Evolutionary conservation across 192 early-diverging fungal genomes (phyloP).

Genomic region (Lobosporangium transversale): DNA sequence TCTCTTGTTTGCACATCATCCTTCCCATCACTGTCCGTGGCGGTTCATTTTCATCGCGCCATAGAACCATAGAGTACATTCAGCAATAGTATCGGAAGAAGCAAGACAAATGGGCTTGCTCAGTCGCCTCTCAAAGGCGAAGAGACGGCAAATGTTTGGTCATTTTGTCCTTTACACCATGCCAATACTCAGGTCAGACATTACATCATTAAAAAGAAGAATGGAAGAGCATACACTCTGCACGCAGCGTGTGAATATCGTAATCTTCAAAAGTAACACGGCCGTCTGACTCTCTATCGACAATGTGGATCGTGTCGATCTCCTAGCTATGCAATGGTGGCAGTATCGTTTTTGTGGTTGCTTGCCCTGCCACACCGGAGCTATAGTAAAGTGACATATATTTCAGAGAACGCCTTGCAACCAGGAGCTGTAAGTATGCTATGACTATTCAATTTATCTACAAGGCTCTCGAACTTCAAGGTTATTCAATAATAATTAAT

Average conservation of each 20-base stretch:
- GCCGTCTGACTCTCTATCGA: too few relatives aligned
- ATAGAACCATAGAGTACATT: not conserved
- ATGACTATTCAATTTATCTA: not conserved
- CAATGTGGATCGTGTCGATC: too few relatives aligned
- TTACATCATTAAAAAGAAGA: too few relatives aligned
- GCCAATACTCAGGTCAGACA: constrained; percentile 32
- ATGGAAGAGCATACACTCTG: too few relatives aligned
- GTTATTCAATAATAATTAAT: not conserved
- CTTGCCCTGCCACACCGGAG: constrained; percentile 68
- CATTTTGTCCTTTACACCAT: constrained; percentile 36
- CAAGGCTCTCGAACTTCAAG: not conserved
- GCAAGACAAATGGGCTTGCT: constrained; percentile 41
- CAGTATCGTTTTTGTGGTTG: constrained; percentile 70
- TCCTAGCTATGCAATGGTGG: constrained; percentile 65
- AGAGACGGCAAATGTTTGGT: constrained; percentile 37
- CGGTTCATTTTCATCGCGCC: too few relatives aligned
- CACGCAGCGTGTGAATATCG: too few relatives aligned
- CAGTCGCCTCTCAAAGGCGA: constrained; percentile 35
- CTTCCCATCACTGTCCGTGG: too few relatives aligned
- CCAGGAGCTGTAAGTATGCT: constrained; percentile 67
- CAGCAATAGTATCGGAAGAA: too few relatives aligned
- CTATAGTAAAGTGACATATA: constrained; percentile 73
- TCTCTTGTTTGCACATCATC: too few relatives aligned
- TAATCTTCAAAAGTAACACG: not conserved
- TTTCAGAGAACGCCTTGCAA: constrained; percentile 83